Evolutionary conservation across 1,284 basidiomycete genomes (phyloP), one percentile per base, ranked within the genome.

Genomic region (Pisolithus thermaeus): DNA sequence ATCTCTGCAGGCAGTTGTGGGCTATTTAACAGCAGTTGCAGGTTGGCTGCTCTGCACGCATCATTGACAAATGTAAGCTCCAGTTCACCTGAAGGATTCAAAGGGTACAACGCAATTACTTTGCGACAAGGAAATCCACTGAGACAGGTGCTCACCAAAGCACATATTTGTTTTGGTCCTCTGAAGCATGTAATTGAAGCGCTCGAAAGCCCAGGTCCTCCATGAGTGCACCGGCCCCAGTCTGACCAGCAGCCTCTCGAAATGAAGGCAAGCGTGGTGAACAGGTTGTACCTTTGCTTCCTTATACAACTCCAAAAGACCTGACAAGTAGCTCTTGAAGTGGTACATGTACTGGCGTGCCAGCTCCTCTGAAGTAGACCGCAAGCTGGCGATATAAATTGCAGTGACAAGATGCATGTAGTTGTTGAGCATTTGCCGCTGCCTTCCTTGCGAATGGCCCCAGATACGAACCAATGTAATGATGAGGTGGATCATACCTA

Each of bases 181-280:
- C 40, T 58, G 56, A 18, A 59, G 39, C 18, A 54, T 56, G 3
- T 58, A 56, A 30, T 49, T 58, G n/a, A 51, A 53, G 12, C 59
- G 39, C 43, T 60, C 56, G 40, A 65, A 65, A 3, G 64, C 53
- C 36, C 55, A 64, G 3, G 51, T 36, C 55, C 65, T 56, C 62
- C 62, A 66, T 14, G 52, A 52, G 46, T 62, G 59, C 5, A 61
- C 58, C 4, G 65, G 65, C 1, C 65, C 62, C 28, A 62, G 63
- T 5, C 42, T 22, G 4, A 41, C n/a, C 1, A 67, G 30, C n/a
- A 51, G 22, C 42, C 23, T 43, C n/a, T 23, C 8, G 20, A 25
- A 43, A 32, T 47, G 45, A 11, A 47, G 35, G 18, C 20, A 25
- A 25, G 35, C 35, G 40, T 47, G 45, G 20, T 47, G 45, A 16